Conservation (phyloP, 208 protist genomes). For the Trypanosoma vivax region DNA sequence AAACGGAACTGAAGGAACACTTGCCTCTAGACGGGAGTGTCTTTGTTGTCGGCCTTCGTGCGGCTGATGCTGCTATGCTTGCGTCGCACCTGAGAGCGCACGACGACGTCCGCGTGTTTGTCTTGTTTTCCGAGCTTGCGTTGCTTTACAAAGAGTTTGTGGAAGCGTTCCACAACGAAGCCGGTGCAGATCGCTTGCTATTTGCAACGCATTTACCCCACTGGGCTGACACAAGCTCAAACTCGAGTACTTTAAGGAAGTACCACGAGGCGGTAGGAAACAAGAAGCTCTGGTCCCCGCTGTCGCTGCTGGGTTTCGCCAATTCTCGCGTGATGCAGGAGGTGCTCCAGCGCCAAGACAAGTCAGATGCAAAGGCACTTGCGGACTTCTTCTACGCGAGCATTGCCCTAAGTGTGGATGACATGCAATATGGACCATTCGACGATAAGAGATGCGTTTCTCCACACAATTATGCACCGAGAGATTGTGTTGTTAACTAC, state of each 20-base stretch:
- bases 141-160: background rate
- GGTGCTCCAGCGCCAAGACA: background rate
- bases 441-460: background rate
- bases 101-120: background rate
- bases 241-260: background rate
- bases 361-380: background rate
- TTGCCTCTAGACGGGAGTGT: background rate
- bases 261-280: background rate
- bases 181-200: background rate
- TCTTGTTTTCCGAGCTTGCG: background rate
- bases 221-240: background rate
- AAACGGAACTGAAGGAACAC: background rate
- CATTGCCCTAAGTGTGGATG: slow-evolving; percentile 8
- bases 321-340: background rate
- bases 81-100: background rate
- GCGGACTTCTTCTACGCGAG: slow-evolving; percentile 10
- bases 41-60: slow-evolving; percentile 3
- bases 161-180: background rate
- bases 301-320: background rate
- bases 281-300: background rate
- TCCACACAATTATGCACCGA: slow-evolving; percentile 5
- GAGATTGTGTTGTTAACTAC: slow-evolving; percentile 31
- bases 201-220: slow-evolving; percentile 4
- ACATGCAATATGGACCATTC: slow-evolving; percentile 15
- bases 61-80: background rate